These are phyloP conservation scores for Blastocystis sp. DNA, from an alignment of 352 stramenopile genomes.

Conservation along the genomic window DNA sequence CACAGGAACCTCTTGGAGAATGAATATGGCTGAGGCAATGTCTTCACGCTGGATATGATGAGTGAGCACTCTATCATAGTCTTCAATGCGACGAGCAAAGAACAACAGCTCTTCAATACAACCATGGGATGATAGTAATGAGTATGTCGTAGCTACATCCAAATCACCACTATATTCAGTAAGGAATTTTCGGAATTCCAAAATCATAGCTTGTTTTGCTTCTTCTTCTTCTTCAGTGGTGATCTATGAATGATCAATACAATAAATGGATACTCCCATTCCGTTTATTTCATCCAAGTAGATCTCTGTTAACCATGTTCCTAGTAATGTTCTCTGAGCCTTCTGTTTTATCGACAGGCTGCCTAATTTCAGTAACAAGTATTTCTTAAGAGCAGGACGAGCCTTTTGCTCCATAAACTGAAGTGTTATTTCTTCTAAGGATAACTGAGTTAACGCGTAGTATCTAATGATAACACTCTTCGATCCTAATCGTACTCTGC, in stretches of 20 bases:
- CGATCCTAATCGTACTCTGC: constrained; percentile 68
- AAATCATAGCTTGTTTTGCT: constrained; percentile 75
- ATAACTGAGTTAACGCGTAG: constrained; percentile 79
- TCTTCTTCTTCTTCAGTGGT: constrained; percentile 75
- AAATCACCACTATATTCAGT: constrained; percentile 76
- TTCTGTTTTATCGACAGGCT: constrained; percentile 75
- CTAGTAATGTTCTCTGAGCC: constrained; percentile 82
- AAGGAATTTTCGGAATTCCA: constrained; percentile 83
- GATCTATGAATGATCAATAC: too few species aligned
- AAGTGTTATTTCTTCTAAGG: constrained; percentile 81
- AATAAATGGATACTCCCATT: constrained; percentile 37
- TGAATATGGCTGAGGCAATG: constrained; percentile 78
- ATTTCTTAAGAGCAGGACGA: constrained; percentile 75
- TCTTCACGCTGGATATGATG: constrained; percentile 81
- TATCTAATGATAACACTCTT: not conserved
- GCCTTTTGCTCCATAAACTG: constrained; percentile 80
- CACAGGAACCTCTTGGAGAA: constrained; percentile 77
- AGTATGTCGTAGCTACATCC: constrained; percentile 79
- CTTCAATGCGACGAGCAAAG: constrained; percentile 82
- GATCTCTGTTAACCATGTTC: constrained; percentile 83
- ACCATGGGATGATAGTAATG: constrained; percentile 81
- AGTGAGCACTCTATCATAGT: constrained; percentile 84
- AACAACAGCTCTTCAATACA: constrained; percentile 81
- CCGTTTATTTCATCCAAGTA: constrained; percentile 82
- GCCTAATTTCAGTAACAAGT: constrained; percentile 80